Conservation (phyloP, 2,329 filamentous ascomycete species). For the Pseudogymnoascus sp. region DNA sequence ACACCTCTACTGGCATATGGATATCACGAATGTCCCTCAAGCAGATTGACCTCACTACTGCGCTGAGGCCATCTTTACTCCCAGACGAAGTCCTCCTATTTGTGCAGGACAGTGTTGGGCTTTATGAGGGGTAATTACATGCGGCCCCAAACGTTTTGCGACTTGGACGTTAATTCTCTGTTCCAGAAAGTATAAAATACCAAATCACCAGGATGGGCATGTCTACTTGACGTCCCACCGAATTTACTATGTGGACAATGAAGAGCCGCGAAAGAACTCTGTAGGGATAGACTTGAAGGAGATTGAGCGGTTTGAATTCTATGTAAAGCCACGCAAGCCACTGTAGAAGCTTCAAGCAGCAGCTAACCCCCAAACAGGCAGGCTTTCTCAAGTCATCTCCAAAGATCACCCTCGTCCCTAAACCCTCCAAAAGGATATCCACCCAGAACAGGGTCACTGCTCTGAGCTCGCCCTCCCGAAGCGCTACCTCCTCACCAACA, state of each 20-base stretch:
- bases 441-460: conserved; percentile 45
- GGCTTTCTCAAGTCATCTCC: conserved; percentile 92
- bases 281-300: conserved; percentile 82
- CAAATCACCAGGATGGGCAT: conserved; percentile 89
- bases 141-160: background rate
- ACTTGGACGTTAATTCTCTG: conserved; percentile 16
- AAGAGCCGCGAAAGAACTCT: conserved; percentile 76
- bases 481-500: conserved; percentile 40
- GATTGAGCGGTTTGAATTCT: conserved; percentile 84
- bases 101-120: conserved; percentile 92
- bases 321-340: conserved; percentile 44
- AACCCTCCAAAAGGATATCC: conserved; percentile 61
- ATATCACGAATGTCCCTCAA: conserved; percentile 92
- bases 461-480: conserved; percentile 40
- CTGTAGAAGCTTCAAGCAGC: background rate
- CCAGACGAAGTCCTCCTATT: conserved; percentile 92
- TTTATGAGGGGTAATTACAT: conserved; percentile 82
- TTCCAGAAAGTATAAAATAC: conserved; percentile 83
- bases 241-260: conserved; percentile 87
- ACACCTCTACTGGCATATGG: conserved; percentile 22
- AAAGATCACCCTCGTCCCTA: conserved; percentile 84
- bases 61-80: conserved; percentile 82
- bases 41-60: conserved; percentile 90
- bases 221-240: conserved; percentile 95
- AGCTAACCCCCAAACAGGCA: conserved; percentile 45